Percentiles rank a stretch among this genome's conserved stretches.
Evolutionary conservation across 1,139 yeast genomes (phyloP).

Genomic region (Lodderomyces elongisporus): DNA sequence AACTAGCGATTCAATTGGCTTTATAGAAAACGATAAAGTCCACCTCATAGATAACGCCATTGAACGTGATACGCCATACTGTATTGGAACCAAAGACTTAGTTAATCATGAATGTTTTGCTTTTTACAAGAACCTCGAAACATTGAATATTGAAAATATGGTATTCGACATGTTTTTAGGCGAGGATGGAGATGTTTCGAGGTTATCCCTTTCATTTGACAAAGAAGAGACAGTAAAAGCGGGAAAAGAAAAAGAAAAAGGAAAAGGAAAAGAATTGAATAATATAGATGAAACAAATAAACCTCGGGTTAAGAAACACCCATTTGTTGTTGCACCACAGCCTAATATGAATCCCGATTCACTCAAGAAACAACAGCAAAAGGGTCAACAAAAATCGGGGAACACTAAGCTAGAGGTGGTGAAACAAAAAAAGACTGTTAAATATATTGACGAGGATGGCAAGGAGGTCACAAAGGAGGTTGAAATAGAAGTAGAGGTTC

Average conservation of each 20-base stretch:
- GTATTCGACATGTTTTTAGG: constrained; percentile 15
- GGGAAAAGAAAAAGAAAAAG: no score
- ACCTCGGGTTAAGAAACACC: constrained; percentile 9
- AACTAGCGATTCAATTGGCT: constrained; percentile 14
- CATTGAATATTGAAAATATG: constrained; percentile 10
- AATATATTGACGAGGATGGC: constrained; percentile 21
- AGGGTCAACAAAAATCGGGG: constrained; percentile 5
- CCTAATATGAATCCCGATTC: constrained; percentile 28
- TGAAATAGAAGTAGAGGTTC: constrained; percentile 23
- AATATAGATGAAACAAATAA: constrained; percentile 6
- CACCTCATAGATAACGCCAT: constrained; percentile 6
- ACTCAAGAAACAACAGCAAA: constrained; percentile 10
- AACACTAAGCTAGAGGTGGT: constrained; percentile 7
- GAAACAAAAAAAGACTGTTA: constrained; percentile 10
- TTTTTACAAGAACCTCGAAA: constrained; percentile 11
- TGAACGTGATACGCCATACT: constrained; percentile 14
- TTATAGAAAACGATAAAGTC: constrained; percentile 11
- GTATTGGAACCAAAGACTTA: constrained; percentile 30
- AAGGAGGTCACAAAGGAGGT: constrained; percentile 21
- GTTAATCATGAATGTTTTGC: constrained; percentile 29
- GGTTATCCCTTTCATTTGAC: constrained; percentile 14
- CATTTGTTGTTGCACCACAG: constrained; percentile 14
- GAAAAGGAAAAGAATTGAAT: no score
- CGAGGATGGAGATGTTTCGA: constrained; percentile 12
- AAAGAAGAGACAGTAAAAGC: constrained; percentile 2